These are phyloP conservation scores for Aurifilum marmelostoma DNA, from an alignment of 2,329 filamentous ascomycete genomes.

Conservation along the genomic window DNA sequence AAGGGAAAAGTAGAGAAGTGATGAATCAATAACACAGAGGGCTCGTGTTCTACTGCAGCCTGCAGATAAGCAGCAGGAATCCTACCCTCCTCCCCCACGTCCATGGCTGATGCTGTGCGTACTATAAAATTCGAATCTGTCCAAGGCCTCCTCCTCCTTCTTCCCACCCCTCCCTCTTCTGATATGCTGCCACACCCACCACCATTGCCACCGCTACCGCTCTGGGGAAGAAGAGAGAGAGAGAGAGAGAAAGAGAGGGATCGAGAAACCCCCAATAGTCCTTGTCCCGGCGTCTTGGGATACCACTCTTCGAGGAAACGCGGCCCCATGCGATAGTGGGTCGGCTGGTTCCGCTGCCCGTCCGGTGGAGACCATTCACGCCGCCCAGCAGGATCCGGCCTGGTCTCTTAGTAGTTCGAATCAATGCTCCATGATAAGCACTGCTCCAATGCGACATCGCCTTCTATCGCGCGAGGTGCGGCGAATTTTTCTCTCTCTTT, in stretches of 20 bases:
- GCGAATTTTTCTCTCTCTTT: background rate
- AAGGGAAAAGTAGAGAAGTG: background rate
- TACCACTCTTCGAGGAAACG: background rate
- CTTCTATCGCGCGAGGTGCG: background rate
- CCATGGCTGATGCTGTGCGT: background rate
- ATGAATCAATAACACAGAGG: background rate
- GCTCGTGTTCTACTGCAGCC: background rate
- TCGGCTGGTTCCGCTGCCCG: conserved; percentile 10
- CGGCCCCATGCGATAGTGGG: background rate
- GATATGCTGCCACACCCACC: background rate
- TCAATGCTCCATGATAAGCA: background rate
- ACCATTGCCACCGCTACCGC: background rate
- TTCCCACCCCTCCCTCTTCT: background rate
- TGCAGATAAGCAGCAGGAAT: background rate
- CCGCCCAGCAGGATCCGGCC: background rate
- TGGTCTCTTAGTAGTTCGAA: background rate
- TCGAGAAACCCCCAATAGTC: background rate
- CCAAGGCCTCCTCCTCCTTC: too few relatives aligned
- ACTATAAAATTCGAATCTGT: background rate
- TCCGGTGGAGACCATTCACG: background rate
- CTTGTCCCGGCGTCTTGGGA: background rate
- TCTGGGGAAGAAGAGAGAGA: background rate
- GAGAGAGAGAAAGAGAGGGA: background rate
- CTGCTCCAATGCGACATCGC: background rate
- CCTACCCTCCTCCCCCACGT: background rate